Base-by-base conservation (phyloP, 192 early-diverging fungal genomes). In the Coemansia sp. region DNA sequence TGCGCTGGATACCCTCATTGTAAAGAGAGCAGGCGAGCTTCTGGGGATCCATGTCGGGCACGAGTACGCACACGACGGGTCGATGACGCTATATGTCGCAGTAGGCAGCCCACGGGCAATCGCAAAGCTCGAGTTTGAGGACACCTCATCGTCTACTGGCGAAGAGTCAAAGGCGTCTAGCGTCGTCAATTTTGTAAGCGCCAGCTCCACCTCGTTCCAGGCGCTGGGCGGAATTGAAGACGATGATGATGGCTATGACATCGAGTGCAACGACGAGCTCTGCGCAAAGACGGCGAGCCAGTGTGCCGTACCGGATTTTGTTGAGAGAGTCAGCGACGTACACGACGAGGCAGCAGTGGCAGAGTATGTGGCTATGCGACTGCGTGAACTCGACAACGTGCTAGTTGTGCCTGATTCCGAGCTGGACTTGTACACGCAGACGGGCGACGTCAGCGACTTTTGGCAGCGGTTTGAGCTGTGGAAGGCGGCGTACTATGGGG, bases 401-500 rank as follows among this genome's bases (percentile, higher is more conserved):
- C 11, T 67, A 11, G 67, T 79, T 3, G 76, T 79, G n/a, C 59
- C 70, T 0, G 76, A 79, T 29, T 19, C 32, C 3, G 67, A 73
- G 54, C 37, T 79, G 41, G 67, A 72, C 36, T 14, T 60, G 54
- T 68, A 70, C 50, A 74, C 71, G 9, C 84, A 48, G 56, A 81
- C 36, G 78, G 89, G 71, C 69, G 90, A 66, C 36, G 56, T 43
- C 35, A 68, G 60, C 60, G 73, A 75, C 34, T 84, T 90, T 22
- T 84, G 86, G 59, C 74, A 90, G 67, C 88, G 88, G 82, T 87
- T 89, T 40, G 70, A 80, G 39, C 84, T 88, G 14, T 92, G 88
- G 87, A 92, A 92, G 60, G 85, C 85, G 56, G 77, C 83, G 22
- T 92, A 95, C 69, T 95, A 95, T 70, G 82, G 90, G 27, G 77